Base-by-base conservation (phyloP, 352 stramenopile genomes). In the Chrysophaeum taylorii region DNA sequence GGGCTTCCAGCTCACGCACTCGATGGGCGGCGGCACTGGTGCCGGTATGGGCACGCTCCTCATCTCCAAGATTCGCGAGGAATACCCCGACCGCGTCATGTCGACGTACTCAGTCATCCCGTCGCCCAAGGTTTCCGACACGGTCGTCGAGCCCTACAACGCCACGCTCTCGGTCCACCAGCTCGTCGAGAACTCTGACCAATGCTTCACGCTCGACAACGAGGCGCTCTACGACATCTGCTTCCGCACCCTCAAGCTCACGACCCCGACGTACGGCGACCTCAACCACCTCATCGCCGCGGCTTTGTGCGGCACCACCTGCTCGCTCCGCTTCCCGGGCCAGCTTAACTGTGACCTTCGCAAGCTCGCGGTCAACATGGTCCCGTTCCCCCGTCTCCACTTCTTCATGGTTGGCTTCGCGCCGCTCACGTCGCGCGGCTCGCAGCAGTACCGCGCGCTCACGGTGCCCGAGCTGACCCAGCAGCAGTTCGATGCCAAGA, bases 171-270 rank as follows among this genome's bases (percentile, higher is more conserved):
- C 94, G 16, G 89, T 99, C 63, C 94, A 99, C 81, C 94, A 99
- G 87, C 89, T 99, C 53, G 92, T 99, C 37, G 95, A 99, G 83
- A 98, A 99, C 84, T 93, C 95, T 68, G 96, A 99, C 85, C 94
- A 98, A 79, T 96, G 95, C 80, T 98, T 98, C 85, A 96, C 93
- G 72, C 85, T 99, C 71, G 96, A 99, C 79, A 99, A 99, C 83
- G 95, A 99, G 83, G 96, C 96, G 48, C 86, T 99, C 48, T 99
- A 99, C 84, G 95, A 99, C 79, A 99, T 99, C 85, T 99, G 96
- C 86, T 98, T 98, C 89, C 93, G 94, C 72, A 98, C 96, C 64
- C 84, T 99, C 60, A 98, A 99, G 84, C 87, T 99, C 67, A 94
- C 92, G 69, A 98, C 94, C 43, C 95, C 95, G 35, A 98, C 91